Percentiles rank a stretch among this genome's conserved stretches.
Evolutionary conservation across 345 rosid species (phyloP).

Genomic region (Hypericum perforatum): DNA sequence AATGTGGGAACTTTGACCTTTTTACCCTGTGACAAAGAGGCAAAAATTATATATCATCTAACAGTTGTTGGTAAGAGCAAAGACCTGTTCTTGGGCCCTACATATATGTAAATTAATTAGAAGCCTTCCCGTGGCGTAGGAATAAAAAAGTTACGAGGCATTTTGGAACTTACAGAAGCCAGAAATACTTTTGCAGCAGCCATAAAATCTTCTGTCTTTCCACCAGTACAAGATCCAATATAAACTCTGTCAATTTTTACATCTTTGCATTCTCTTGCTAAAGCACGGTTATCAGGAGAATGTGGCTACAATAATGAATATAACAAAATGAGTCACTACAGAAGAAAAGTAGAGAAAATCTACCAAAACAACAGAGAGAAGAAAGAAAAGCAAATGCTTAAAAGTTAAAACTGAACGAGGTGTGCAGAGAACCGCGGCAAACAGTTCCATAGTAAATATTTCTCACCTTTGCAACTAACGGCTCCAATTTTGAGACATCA

Average conservation of each 20-base stretch:
- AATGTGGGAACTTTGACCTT: conserved; percentile 92
- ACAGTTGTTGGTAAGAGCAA: background rate
- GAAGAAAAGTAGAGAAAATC: background rate
- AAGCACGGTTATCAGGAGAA: conserved; percentile 94
- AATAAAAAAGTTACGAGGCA: background rate
- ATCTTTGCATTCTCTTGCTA: conserved; percentile 98
- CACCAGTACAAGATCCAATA: conserved; percentile 99
- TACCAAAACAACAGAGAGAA: background rate
- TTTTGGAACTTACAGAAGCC: conserved; percentile 53
- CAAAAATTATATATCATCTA: background rate
- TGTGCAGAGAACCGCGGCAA: too few species aligned
- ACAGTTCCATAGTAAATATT: background rate
- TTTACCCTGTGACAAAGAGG: conserved; percentile 50
- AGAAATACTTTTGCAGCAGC: conserved; percentile 88
- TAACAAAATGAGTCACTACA: conserved; percentile 4
- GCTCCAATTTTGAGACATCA: conserved; percentile 84
- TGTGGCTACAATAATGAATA: conserved; percentile 60
- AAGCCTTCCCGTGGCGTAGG: too few species aligned
- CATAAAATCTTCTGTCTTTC: conserved; percentile 86
- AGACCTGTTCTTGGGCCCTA: too few species aligned
- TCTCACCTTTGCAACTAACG: conserved; percentile 91
- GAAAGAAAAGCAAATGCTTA: too few species aligned
- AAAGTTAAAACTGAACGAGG: too few species aligned
- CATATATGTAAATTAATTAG: too few species aligned
- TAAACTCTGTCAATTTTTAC: conserved; percentile 97